Base-by-base conservation (phyloP, 2,329 filamentous ascomycete species). In the Stagonosporopsis chrysanthemi region DNA sequence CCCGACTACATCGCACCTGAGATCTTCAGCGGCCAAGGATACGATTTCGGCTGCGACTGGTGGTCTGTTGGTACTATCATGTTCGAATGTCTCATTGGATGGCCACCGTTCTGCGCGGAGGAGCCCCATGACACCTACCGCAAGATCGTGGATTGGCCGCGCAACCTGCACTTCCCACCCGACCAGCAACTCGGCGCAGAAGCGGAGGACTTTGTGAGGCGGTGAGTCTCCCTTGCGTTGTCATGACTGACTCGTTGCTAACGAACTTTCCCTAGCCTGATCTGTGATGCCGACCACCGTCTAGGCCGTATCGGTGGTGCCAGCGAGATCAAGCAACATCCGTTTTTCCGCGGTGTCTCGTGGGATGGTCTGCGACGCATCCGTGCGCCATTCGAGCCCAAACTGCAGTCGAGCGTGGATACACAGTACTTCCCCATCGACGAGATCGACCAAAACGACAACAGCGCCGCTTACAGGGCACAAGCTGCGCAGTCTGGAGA, bases 11-110 rank as follows among this genome's bases (percentile, higher is more conserved):
- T 99, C 74, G 95, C 95, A 1, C 95, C 95, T 2, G 95, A 99
- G 76, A 98, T 99, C 69, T 98, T 99, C 78, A 96, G 91, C 43
- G 93, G 94, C 17, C 91, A 96, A 71, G 95, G 95, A 45, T 99
- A 99, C 81, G 91, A 92, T 56, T 97, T 94, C 72, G 90, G 96
- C 75, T 99, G 95, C 76, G 95, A 99, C 82, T 99, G 95, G 95
- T 99, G 95, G 95, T 96, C 91, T 22, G 85, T 99, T 46, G 95
- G 95, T 50, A 97, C 95, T 41, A 99, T 99, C 80, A 98, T 99
- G 95, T 99, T 98, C 71, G 95, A 99, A 79, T 99, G 95, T 78
- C 84, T 99, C 66, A 92, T 99, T 60, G 95, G 95, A 70, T 99
- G 95, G 95, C 95, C 95, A 52, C 95, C 95, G 28, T 99, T 99